Evolutionary conservation across 2,329 filamentous ascomycete species (phyloP).

Genomic region (Fusarium sterilihyphosum): DNA sequence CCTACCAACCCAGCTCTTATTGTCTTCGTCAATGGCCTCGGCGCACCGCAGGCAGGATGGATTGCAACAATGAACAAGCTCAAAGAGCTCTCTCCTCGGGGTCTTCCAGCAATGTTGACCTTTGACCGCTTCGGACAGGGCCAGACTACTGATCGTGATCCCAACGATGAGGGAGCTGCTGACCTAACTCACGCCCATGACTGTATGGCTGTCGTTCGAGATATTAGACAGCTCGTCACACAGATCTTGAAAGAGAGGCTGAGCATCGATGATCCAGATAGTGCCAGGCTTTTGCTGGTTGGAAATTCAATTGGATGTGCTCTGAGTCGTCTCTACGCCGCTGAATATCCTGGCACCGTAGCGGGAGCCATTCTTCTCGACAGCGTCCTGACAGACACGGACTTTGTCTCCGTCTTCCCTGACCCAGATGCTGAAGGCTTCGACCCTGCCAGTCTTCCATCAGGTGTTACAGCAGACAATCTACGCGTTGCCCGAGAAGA

Average conservation of each 20-base stretch:
- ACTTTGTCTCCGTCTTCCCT: slow-evolving; percentile 65
- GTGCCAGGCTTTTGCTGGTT: slow-evolving; percentile 15
- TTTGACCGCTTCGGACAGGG: slow-evolving; percentile 70
- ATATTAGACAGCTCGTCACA: slow-evolving; percentile 31
- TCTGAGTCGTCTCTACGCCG: slow-evolving; percentile 62
- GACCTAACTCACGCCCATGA: slow-evolving; percentile 58
- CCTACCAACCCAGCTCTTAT: background rate
- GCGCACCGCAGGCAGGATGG: slow-evolving; percentile 35
- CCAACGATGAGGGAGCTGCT: slow-evolving; percentile 52
- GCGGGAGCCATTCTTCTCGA: slow-evolving; percentile 63
- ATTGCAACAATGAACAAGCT: slow-evolving; percentile 12
- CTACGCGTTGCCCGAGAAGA: slow-evolving; percentile 19
- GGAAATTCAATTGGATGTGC: slow-evolving; percentile 39
- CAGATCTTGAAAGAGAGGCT: slow-evolving; percentile 15
- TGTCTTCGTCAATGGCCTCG: slow-evolving; percentile 40
- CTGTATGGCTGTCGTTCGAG: slow-evolving; percentile 48
- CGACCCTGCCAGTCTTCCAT: slow-evolving; percentile 44
- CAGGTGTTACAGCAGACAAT: slow-evolving; percentile 9
- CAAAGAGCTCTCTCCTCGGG: background rate
- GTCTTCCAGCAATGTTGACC: slow-evolving; percentile 55
- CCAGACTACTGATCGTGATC: slow-evolving; percentile 53
- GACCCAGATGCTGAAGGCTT: slow-evolving; percentile 62
- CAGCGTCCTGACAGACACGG: slow-evolving; percentile 66
- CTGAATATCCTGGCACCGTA: slow-evolving; percentile 56
- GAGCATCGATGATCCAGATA: background rate